Percentiles rank a stretch among this genome's conserved stretches.
These are phyloP conservation scores for Akebia trifoliata DNA, from an alignment of 164 flowering plant species.

Conservation along the genomic window DNA sequence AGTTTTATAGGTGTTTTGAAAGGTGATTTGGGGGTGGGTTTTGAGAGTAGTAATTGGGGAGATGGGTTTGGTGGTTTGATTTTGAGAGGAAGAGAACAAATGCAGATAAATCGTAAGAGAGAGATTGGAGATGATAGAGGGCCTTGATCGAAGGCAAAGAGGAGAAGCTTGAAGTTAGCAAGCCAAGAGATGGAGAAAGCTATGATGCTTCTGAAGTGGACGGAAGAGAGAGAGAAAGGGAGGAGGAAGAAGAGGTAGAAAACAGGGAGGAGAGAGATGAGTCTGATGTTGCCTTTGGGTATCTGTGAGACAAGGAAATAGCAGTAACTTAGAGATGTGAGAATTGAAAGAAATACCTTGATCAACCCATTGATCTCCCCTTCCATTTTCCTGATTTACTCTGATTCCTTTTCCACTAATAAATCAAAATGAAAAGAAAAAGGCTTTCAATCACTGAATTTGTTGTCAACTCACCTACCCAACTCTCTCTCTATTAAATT, in stretches of 20 bases:
- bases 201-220: slow-evolving; percentile 24
- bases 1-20: slow-evolving; percentile 6
- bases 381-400: too few species aligned
- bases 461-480: too few species aligned
- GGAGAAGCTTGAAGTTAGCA: slow-evolving; percentile 45
- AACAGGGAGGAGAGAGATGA: slow-evolving; percentile 37
- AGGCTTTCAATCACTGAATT: too few species aligned
- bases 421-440: too few species aligned
- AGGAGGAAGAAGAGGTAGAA: slow-evolving; percentile 35
- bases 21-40: background rate
- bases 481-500: too few species aligned
- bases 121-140: slow-evolving; percentile 29
- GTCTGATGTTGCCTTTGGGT: slow-evolving; percentile 28
- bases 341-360: slow-evolving; percentile 30
- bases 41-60: too few species aligned
- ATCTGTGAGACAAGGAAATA: slow-evolving; percentile 22
- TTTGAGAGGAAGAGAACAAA: slow-evolving; percentile 40
- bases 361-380: slow-evolving; percentile 28
- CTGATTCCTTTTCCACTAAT: too few species aligned
- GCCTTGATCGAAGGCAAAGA: slow-evolving; percentile 33
- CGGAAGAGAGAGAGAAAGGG: slow-evolving; percentile 33
- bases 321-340: slow-evolving; percentile 31
- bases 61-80: slow-evolving; percentile 21
- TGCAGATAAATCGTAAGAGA: slow-evolving; percentile 23
- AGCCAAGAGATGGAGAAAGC: slow-evolving; percentile 49